Evolutionary conservation across 768 basidiomycete species (phyloP).

Genomic region (Trametes maxima): DNA sequence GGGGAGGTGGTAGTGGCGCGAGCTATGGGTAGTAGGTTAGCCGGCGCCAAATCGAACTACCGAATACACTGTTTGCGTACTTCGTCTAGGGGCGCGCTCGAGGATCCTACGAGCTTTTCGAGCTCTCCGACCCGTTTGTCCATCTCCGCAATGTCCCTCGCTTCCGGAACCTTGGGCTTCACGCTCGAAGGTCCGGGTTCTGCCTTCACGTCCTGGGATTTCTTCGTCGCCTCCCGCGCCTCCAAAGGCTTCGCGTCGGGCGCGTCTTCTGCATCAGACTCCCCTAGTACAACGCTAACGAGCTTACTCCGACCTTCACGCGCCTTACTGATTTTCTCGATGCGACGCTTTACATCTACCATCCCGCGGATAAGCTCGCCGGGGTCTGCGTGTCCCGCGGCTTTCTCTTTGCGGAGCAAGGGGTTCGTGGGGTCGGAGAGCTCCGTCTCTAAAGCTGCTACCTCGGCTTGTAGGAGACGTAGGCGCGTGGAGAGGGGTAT

Average conservation of each 20-base stretch:
- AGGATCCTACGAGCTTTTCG: slow-evolving; percentile 82
- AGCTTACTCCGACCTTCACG: slow-evolving; percentile 68
- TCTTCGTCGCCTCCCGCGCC: not conserved
- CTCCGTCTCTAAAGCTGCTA: slow-evolving; percentile 78
- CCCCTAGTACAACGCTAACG: slow-evolving; percentile 56
- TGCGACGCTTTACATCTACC: slow-evolving; percentile 69
- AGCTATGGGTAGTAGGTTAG: slow-evolving; percentile 41
- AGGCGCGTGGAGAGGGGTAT: slow-evolving; percentile 41
- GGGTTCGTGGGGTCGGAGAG: slow-evolving; percentile 82
- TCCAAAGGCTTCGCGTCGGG: not conserved
- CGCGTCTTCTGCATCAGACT: slow-evolving; percentile 27
- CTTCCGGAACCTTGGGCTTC: slow-evolving; percentile 30
- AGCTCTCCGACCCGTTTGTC: slow-evolving; percentile 84
- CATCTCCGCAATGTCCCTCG: slow-evolving; percentile 65
- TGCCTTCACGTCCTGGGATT: slow-evolving; percentile 30
- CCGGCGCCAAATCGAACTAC: not conserved
- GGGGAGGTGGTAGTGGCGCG: slow-evolving; percentile 73
- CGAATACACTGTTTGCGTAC: slow-evolving; percentile 42
- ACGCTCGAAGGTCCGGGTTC: not conserved
- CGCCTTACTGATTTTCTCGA: slow-evolving; percentile 67
- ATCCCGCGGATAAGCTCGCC: slow-evolving; percentile 77
- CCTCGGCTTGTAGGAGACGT: slow-evolving; percentile 71
- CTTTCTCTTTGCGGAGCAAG: slow-evolving; percentile 57
- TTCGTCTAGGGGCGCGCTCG: slow-evolving; percentile 80
- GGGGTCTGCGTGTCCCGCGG: slow-evolving; percentile 65